Evolutionary conservation across 495 filamentous ascomycete species (phyloP), one percentile per base, ranked within the genome.

Genomic region (Penicillium simplicissimum): DNA sequence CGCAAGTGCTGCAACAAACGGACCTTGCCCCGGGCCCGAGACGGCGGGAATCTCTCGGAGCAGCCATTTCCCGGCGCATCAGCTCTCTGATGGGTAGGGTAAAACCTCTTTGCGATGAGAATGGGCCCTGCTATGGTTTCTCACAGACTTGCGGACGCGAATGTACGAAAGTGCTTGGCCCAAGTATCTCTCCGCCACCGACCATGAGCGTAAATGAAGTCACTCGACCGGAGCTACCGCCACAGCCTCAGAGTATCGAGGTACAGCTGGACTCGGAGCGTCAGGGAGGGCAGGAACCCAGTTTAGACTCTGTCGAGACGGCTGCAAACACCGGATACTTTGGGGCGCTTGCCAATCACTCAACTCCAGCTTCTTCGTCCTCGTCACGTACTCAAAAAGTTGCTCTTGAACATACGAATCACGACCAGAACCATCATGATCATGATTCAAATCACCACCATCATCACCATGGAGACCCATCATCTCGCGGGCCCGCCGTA

Each of bases 91-190:
- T 92, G 40, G 86, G 83, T 60, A 87, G 87, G 43, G 85, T 82
- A 31, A 90, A 92, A 65, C 49, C 81, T 0, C 77, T 84, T 35
- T 96, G 93, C 65, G 90, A 92, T 56, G 84, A 88, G 62, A 71
- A 82, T 53, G 92, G 90, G 0, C 88, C 89, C 0, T 97, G 93
- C 67, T 93, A 84, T 61, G 93, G 93, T 8, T 92, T 90, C 67
- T 87, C 90, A 0, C 90, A 96, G 69, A 89, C 90, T 6, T 97
- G 93, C 69, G 91, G 90, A 0, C 85, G 86, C 61, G 89, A 95
- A 67, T 96, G 92, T 74, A 72, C 73, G 28, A 79, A 79, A 57
- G 67, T 74, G 1, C 69, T 74, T n/a, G 34, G 51, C 23, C 52
- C 59, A 3, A 61, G 60, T 10, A 28, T 60, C 3, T 34, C 25